Evolutionary conservation across 2,329 filamentous ascomycete species (phyloP), one percentile per base, ranked within the genome.

Genomic region (Aspergillus japonicus): DNA sequence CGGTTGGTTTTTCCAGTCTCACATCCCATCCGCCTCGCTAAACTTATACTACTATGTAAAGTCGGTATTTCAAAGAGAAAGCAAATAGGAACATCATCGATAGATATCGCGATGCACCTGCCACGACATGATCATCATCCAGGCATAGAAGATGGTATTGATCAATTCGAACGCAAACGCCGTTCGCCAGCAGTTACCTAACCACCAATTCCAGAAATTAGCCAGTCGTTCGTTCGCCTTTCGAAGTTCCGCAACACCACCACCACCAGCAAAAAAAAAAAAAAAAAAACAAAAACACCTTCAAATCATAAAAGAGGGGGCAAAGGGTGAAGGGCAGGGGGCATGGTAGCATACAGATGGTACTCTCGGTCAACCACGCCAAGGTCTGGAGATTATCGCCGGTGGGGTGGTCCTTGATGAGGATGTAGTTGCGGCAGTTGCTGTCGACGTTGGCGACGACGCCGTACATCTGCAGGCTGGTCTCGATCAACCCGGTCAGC

Each of bases 161-260:
- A 88, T 78, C 57, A 89, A 82, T 76, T 85, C 86, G 66, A 88
- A 87, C 10, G 85, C 83, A 66, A 88, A 88, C 3, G 80, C 82
- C 0, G 86, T 84, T 67, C 83, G 81, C 86, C 86, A 89, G 69
- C 82, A 85, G 68, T 85, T 82, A 70, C 82, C 82, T 84, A 62
- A 24, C 56, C 19, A 6, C 5, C 19, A 24, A 12, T 59, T n/a
- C n/a, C 8, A 66, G 73, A 67, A 57, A 2, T 54, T 19, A 42
- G 14, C 23, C 53, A 35, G 11, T 10, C 42, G 21, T 21, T 21
- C n/a, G 12, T 19, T n/a, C 59, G 58, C 23, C 44, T 23, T 50
- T 35, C 35, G 5, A 35, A 2, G 8, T 16, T 12, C 24, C 24
- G 33, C 10, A 54, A 11, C 16, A 12, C 5, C 16, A n/a, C 39